Base-by-base conservation (phyloP, 1,284 basidiomycete genomes). In the Moesziomyces antarcticus region DNA sequence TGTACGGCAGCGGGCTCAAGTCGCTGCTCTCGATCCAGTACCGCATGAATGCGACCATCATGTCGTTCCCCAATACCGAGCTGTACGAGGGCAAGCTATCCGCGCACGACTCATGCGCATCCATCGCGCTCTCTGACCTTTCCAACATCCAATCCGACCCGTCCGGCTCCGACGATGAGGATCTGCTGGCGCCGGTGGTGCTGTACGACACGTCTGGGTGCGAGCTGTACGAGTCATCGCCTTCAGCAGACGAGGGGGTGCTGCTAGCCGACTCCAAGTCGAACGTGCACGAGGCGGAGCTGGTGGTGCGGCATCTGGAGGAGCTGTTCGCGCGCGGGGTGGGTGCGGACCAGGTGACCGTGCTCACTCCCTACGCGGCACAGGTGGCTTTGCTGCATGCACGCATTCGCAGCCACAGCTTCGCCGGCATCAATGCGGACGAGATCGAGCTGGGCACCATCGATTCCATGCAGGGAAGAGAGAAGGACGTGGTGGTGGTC, bases 211-310 rank as follows among this genome's bases (percentile, higher is more conserved):
- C 85, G 46, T 73, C 63, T 13, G 74, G 73, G 3, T 56, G 63
- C 22, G 78, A 79, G 24, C 74, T 67, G 49, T 75, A 75, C 49
- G 81, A 80, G 21, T 51, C 54, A 1, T 52, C 54, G 0, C 56
- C 61, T 2, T 47, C 55, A 1, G 56, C 62, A 0, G 73, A 70
- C 21, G 70, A 63, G 24, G 49, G 46, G 10, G 10, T 50, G 0
- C 25, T 68, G 14, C 40, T 64, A 3, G 57, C 60, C 5, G 71
- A 73, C 30, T 61, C 56, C 76, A 89, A 91, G 75, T 91, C 89
- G 76, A 99, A 99, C 78, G 93, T 94, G 85, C 97, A 98, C 81
- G 96, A 99, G 80, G 93, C 91, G 0, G 89, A 88, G 11, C 87
- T 97, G 2, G 94, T 97, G 0, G 89, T 89, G 75, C 88, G 87